Base-by-base conservation (phyloP, 2,329 filamentous ascomycete species). In the Fusarium subtropicale region DNA sequence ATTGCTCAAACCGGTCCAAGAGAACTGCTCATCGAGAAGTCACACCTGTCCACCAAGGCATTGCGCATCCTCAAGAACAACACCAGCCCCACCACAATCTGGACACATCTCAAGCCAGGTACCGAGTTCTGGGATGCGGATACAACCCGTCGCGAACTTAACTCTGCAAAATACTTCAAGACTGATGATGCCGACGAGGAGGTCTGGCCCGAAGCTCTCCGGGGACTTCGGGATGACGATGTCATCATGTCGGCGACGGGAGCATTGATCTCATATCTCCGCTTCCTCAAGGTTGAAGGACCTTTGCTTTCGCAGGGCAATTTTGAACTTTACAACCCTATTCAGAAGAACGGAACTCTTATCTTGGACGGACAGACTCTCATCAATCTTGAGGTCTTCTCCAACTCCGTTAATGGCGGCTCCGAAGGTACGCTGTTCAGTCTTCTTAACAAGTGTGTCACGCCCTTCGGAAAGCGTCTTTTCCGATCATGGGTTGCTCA, bases 401-500 rank as follows among this genome's bases (percentile, higher is more conserved):
- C 93, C 72, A 99, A 99, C 79, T 94, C 91, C 1, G 93, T 92
- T 70, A 95, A 97, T 76, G 95, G 94, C 10, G 90, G 93, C 16
- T 78, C 85, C 1, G 92, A 97, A 39, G 96, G 96, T 9, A 98
- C 96, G 0, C 82, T 99, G 2, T 99, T 98, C 79, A 88, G 87
- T 53, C 88, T 99, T 68, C 87, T 99, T 54, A 98, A 99, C 78
- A 90, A 93, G 53, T 99, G 96, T 77, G 91, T 97, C 66, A 98
- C 96, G 5, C 95, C 96, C 0, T 99, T 99, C 76, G 96, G 96
- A 60, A 99, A 99, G 81, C 91, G 96, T 13, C 89, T 97, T 78
- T 94, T 99, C 79, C 91, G 94, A 56, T 94, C 97, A 78, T 99
- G 96, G 96, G 91, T 99, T 4, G 98, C 95, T 75, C 96, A 99